Percentiles rank a stretch among this genome's conserved stretches.
phyloP scores from a whole-genome alignment of 2,329 filamentous ascomycete genomes.

The Colletotrichum costaricense region DNA sequence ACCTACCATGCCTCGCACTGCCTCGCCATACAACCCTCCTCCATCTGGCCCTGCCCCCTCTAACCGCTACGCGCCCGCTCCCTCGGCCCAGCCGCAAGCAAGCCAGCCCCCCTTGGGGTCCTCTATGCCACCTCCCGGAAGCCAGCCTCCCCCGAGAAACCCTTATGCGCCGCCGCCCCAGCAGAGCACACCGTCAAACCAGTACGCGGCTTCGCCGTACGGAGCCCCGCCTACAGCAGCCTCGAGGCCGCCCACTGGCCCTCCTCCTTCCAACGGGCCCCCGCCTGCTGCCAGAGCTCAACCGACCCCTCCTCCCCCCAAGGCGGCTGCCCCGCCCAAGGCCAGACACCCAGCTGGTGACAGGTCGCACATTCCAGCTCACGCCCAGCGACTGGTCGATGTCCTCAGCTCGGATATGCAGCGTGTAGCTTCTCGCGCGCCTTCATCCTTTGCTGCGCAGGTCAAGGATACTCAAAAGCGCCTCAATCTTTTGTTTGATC shows the following conservation, averaged over 20 bases:
- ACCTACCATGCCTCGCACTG: constrained; percentile 73
- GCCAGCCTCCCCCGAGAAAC: constrained; percentile 56
- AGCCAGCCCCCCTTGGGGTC: constrained; percentile 54
- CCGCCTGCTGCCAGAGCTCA: constrained; percentile 41
- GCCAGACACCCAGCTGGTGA: constrained; percentile 84
- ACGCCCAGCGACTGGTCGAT: constrained; percentile 82
- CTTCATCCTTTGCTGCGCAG: constrained; percentile 86
- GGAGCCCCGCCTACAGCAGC: constrained; percentile 49
- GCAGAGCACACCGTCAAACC: constrained; percentile 57
- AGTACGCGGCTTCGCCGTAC: constrained; percentile 71
- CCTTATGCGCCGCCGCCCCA: constrained; percentile 60
- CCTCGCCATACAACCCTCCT: constrained; percentile 88
- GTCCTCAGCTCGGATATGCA: constrained; percentile 87
- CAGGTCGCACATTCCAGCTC: constrained; percentile 85
- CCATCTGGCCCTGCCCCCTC: constrained; percentile 76
- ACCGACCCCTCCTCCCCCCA: constrained; percentile 60
- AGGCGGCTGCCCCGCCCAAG: constrained; percentile 63
- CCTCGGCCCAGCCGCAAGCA: constrained; percentile 63
- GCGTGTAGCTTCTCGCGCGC: constrained; percentile 86
- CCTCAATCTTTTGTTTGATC: constrained; percentile 93
- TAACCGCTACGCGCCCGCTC: constrained; percentile 80
- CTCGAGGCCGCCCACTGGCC: constrained; percentile 50
- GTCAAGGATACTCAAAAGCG: constrained; percentile 96
- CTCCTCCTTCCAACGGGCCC: constrained; percentile 51
- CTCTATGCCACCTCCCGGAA: constrained; percentile 52